Evolutionary conservation across 768 basidiomycete genomes (phyloP), one percentile per base, ranked within the genome.

Genomic region (Lepiota venenata): DNA sequence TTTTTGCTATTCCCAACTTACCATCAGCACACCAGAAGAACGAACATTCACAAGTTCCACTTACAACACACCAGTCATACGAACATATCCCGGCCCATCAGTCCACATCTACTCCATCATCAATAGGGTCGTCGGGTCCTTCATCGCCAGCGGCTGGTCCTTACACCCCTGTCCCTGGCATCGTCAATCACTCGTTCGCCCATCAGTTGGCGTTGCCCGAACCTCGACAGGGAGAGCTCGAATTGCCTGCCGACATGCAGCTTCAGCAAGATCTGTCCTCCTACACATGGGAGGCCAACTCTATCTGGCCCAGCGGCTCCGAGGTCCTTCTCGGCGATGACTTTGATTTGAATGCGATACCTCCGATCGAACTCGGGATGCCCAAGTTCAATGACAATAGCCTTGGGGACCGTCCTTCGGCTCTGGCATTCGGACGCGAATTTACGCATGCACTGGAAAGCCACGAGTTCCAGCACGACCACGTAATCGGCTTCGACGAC

Each of bases 311-410:
- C 22, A 61, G 56, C 49, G 65, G 61, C 40, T 62, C 65, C 56
- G 74, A 61, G 20, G 58, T 59, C 66, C 69, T 87, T 42, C 70
- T 67, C 37, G 77, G 74, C 52, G 83, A 85, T 65, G 86, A 88
- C 68, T 88, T 87, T 64, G 85, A 87, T 62, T 66, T 88, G 58
- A 69, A 62, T 59, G 70, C 82, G 20, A 88, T 88, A 58, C 85
- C 84, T 2, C 79, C 85, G 0, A 77, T 87, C 64, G 78, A 85
- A 57, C 71, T 87, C 50, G 81, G 81, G 14, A 63, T 80, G 56
- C 72, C 79, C 45, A 81, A 80, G 60, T 72, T 67, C 52, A 59
- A 61, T 37, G 71, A 72, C 32, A 32, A 32, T 16, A 65, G 63
- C 40, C 43, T 65, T 36, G 52, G 53, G 55, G 53, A 69, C 43